Base-by-base conservation (phyloP, 2,329 filamentous ascomycete species). In the Scopulariopsis brevicaulis region DNA sequence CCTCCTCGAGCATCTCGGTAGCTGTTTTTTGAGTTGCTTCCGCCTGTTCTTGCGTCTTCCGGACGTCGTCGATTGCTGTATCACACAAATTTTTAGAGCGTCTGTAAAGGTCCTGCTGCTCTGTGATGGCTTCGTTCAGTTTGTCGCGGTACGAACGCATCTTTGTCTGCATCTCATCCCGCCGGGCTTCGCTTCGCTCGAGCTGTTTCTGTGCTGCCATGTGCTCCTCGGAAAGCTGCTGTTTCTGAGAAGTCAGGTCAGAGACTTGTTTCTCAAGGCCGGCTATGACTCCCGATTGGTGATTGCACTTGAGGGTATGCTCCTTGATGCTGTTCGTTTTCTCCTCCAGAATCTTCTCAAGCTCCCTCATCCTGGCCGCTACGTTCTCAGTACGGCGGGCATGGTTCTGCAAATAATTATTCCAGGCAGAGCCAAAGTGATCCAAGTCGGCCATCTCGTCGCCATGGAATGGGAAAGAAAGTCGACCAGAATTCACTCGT, bases 101-200 rank as follows among this genome's bases (percentile, higher is more conserved):
- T 3, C 60, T 63, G 61, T 70, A 78, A 1, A 80, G 66, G 5
- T 64, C 63, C 58, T 79, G 75, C 32, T 81, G 77, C 59, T 81
- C 77, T 1, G 63, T 60, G 10, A 75, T 73, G 1, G 74, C 73
- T 54, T 73, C 67, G 58, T 79, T 77, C n/a, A 81, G 63, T 18
- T 72, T 72, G 3, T 64, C 62, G 57, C 66, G 71, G 59, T 69
- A 73, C 1, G 62, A 62, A 6, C 64, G 65, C 51, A 70, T 64
- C 58, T 70, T 77, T 11, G 71, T 69, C 54, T 72, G 64, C 1
- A 75, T 59, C 22, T 63, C 65, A 7, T 59, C 58, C 2, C 72
- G 46, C 10, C 67, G 63, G 1, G 63, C 60, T 4, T 65, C 65
- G 1, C 70, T 64, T 1, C 63, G 59, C 4, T 63, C 59, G 1